phyloP scores from a whole-genome alignment of 1,139 yeast genomes.

The Yamadazyma buinensis region DNA sequence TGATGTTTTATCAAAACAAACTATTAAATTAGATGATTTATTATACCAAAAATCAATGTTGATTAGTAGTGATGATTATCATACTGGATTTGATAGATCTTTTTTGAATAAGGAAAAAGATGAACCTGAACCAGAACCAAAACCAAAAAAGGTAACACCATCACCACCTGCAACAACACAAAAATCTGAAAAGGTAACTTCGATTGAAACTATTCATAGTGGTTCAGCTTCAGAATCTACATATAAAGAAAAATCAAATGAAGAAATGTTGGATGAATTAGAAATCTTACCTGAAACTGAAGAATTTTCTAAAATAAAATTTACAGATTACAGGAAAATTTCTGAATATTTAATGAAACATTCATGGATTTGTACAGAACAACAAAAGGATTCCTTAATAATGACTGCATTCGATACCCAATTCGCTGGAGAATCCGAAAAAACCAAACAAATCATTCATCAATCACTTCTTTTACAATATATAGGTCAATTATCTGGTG shows the following conservation, averaged over 20 bases:
- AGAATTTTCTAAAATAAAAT: conserved; percentile 57
- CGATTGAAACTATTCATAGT: conserved; percentile 28
- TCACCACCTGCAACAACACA: conserved; percentile 1
- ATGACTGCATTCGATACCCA: conserved; percentile 91
- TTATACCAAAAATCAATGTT: conserved; percentile 68
- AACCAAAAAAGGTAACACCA: conserved; percentile 9
- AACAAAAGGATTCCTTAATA: conserved; percentile 86
- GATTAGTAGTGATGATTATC: conserved; percentile 87
- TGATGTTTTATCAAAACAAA: conserved; percentile 55
- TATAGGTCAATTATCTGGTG: conserved; percentile 57
- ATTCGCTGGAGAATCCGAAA: conserved; percentile 51
- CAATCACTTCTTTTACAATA: conserved; percentile 83
- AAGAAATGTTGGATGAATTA: conserved; percentile 32
- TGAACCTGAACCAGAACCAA: conserved; percentile 15
- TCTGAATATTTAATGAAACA: conserved; percentile 54
- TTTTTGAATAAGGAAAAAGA: conserved; percentile 60
- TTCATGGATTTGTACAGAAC: conserved; percentile 69
- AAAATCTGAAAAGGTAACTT: conserved; percentile 14
- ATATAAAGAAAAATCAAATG: conserved; percentile 16
- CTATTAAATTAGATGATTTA: conserved; percentile 59
- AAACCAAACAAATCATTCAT: conserved; percentile 63
- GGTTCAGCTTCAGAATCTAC: conserved; percentile 9
- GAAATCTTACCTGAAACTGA: conserved; percentile 54
- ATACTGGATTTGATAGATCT: conserved; percentile 90
- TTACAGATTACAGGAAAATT: conserved; percentile 44